Base-by-base conservation (phyloP, 192 early-diverging fungal genomes). In the Thoreauomyces humboldtii region DNA sequence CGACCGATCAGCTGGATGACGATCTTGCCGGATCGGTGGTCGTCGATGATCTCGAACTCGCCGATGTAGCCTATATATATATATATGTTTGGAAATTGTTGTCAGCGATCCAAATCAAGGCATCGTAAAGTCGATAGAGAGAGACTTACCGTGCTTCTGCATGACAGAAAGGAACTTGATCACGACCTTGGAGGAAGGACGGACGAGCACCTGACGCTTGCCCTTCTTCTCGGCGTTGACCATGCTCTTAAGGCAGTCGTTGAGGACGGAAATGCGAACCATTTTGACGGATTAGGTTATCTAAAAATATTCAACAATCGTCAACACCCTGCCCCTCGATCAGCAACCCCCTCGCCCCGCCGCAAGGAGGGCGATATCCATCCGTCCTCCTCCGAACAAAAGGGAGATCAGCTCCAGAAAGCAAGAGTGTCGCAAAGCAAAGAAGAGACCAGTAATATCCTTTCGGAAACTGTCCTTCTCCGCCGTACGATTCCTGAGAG, bases 101-200 rank as follows among this genome's bases (percentile, higher is more conserved):
- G n/a, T n/a, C n/a, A n/a, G n/a, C n/a, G n/a, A n/a, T n/a, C n/a
- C n/a, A n/a, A n/a, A n/a, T n/a, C n/a, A n/a, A n/a, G n/a, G n/a
- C n/a, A n/a, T n/a, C n/a, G n/a, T n/a, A n/a, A n/a, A n/a, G n/a
- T 12, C 1, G 65, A 45, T 5, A 69, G 12, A 50, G 3, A n/a
- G 38, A 17, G 27, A 86, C 87, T 63, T 79, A 92, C 91, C 93
- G 78, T 96, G 92, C 84, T 92, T 90, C 86, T 96, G 96, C 94
- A 98, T 98, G 68, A 96, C 93, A 64, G 92, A 91, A 48, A 98
- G 82, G 88, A 98, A 98, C 87, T 94, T 95, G 86, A 96, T 85
- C 65, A 98, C 90, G 78, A 98, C 94, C 86, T 96, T 96, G 75
- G 94, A 96, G 74, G 88, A 90, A 69, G 96, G 96, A 67, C 94